Conservation (phyloP, 352 stramenopile genomes). For the Phytophthora sansomeana region DNA sequence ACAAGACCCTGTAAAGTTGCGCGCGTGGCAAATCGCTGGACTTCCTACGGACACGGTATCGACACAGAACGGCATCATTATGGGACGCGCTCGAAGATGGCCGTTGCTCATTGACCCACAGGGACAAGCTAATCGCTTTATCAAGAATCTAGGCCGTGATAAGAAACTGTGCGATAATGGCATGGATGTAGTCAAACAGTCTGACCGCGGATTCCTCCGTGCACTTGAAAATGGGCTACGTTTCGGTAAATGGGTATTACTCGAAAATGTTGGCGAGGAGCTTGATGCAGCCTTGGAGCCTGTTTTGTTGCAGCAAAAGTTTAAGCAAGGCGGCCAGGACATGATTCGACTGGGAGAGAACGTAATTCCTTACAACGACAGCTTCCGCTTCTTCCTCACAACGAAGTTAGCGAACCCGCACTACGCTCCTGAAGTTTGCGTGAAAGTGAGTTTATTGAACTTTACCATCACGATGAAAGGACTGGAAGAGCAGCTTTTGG, state of each 20-base stretch:
- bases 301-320: constrained; percentile 92
- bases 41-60: constrained; percentile 91
- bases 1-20: constrained; percentile 88
- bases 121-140: constrained; percentile 93
- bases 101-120: constrained; percentile 93
- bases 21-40: constrained; percentile 89
- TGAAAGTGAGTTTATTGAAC: constrained; percentile 94
- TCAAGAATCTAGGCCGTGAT: constrained; percentile 90
- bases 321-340: constrained; percentile 93
- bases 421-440: constrained; percentile 91
- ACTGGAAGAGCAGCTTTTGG: constrained; percentile 91
- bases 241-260: constrained; percentile 92
- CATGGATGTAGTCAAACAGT: constrained; percentile 93
- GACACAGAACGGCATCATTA: constrained; percentile 95
- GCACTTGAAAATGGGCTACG: constrained; percentile 91
- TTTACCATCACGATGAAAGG: constrained; percentile 95
- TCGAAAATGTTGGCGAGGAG: constrained; percentile 92
- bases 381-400: constrained; percentile 93
- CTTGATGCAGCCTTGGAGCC: constrained; percentile 92
- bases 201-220: constrained; percentile 86
- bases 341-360: constrained; percentile 94
- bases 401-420: constrained; percentile 94
- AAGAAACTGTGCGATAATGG: constrained; percentile 88
- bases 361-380: constrained; percentile 92
- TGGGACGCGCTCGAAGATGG: constrained; percentile 85